Evolutionary conservation across 2,329 filamentous ascomycete genomes (phyloP).

Genomic region (Fusarium armeniacum): DNA sequence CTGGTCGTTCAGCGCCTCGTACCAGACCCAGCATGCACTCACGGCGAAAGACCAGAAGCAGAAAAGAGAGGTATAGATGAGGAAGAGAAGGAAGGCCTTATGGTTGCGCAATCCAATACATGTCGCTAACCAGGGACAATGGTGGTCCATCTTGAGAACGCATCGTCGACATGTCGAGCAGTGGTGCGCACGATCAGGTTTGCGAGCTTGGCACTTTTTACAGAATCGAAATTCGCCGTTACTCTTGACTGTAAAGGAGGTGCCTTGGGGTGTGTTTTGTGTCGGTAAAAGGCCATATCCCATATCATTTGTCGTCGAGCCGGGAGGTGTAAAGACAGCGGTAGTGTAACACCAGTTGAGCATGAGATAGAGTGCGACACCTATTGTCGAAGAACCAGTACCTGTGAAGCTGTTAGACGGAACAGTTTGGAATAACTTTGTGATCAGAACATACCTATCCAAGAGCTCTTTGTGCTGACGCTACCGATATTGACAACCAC

Average conservation of each 20-base stretch:
- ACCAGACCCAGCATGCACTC: conserved; percentile 85
- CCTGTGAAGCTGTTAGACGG: conserved; percentile 57
- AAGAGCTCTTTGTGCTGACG: conserved; percentile 64
- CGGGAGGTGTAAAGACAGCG: conserved; percentile 93
- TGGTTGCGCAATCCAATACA: conserved; percentile 96
- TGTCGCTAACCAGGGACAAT: conserved; percentile 97
- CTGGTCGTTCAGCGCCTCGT: conserved; percentile 80
- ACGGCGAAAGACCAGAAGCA: conserved; percentile 86
- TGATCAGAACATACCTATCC: conserved; percentile 66
- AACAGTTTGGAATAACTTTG: not conserved
- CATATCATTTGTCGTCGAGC: conserved; percentile 73
- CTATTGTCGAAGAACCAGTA: conserved; percentile 70
- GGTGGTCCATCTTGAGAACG: conserved; percentile 99
- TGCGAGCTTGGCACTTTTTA: conserved; percentile 96
- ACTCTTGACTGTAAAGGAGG: conserved; percentile 91
- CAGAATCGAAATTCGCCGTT: conserved; percentile 90
- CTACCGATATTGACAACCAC: conserved; percentile 82
- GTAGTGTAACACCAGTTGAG: conserved; percentile 92
- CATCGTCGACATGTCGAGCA: conserved; percentile 95
- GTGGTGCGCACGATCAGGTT: conserved; percentile 96
- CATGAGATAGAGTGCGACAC: conserved; percentile 79
- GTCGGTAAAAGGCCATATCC: conserved; percentile 88
- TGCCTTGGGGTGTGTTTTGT: conserved; percentile 70
- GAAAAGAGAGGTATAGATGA: conserved; percentile 90
- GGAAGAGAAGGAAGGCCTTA: conserved; percentile 93